Percentiles rank a stretch among this genome's conserved stretches.
These are phyloP conservation scores for Globisporangium uncinulatum DNA, from an alignment of 352 stramenopile genomes.

Conservation along the genomic window DNA sequence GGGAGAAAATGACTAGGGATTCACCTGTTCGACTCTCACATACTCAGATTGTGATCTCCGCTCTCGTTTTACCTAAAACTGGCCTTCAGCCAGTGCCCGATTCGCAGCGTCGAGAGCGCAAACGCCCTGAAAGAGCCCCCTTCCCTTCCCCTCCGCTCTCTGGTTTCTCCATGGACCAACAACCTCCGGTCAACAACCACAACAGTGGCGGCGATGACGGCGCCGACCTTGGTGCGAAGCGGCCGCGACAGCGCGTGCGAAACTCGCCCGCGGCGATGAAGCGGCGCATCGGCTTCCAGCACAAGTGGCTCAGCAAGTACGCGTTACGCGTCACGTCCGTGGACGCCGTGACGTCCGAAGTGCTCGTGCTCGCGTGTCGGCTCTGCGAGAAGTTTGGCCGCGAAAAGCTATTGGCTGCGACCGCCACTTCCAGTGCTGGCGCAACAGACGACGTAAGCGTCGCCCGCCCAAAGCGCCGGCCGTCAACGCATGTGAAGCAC, in stretches of 20 bases:
- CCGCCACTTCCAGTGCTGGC: background rate
- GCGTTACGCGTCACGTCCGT: constrained; percentile 9
- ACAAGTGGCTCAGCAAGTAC: constrained; percentile 15
- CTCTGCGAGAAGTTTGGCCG: constrained; percentile 14
- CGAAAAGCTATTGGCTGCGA: constrained; percentile 8
- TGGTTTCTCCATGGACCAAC: background rate
- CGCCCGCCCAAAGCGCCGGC: constrained; percentile 9
- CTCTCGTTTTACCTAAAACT: background rate
- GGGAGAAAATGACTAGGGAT: background rate
- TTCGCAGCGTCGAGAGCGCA: background rate
- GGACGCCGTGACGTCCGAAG: constrained; percentile 12
- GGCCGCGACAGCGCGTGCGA: background rate
- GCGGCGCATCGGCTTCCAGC: constrained; percentile 13
- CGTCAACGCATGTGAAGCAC: constrained; percentile 12
- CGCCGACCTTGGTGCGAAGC: background rate
- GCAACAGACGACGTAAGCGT: background rate
- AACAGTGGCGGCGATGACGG: background rate
- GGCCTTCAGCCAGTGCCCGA: background rate
- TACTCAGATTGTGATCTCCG: background rate
- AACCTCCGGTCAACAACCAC: background rate
- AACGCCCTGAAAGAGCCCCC: background rate
- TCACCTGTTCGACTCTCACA: background rate
- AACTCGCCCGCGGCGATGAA: background rate
- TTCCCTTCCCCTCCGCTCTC: background rate
- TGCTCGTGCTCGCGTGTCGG: constrained; percentile 13